Evolutionary conservation across 192 early-diverging fungal species (phyloP).

Genomic region (Helicostylum pulchrum): DNA sequence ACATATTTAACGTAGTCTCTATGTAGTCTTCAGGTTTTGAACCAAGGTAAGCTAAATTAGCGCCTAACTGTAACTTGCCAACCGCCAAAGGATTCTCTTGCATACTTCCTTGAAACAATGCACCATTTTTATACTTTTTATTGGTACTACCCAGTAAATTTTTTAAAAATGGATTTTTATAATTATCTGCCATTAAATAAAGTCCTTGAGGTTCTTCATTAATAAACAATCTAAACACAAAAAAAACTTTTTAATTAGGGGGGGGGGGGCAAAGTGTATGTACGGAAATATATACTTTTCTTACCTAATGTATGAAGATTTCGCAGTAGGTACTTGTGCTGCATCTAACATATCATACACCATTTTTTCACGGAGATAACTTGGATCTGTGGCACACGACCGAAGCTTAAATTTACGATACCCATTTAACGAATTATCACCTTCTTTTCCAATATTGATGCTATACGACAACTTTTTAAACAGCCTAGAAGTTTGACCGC

Average conservation of each 20-base stretch:
- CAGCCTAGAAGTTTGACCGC: conserved; percentile 1
- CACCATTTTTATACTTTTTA: conserved; percentile 9
- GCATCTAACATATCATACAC: conserved; percentile 40
- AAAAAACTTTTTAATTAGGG: neutral
- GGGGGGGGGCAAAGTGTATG: too few species aligned
- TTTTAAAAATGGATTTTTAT: conserved; percentile 39
- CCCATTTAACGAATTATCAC: conserved; percentile 2
- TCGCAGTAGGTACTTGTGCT: conserved; percentile 32
- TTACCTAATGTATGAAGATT: conserved; percentile 25
- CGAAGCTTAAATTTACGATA: conserved; percentile 36
- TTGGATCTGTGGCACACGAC: conserved; percentile 33
- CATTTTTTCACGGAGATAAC: conserved; percentile 36
- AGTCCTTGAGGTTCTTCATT: conserved; percentile 36
- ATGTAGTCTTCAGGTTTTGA: neutral
- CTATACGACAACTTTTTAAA: conserved; percentile 19
- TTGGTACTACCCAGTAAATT: conserved; percentile 26
- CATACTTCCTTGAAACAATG: conserved; percentile 14
- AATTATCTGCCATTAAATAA: conserved; percentile 41
- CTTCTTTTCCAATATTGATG: neutral
- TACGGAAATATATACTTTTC: neutral
- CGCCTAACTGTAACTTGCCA: neutral
- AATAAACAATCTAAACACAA: conserved; percentile 25
- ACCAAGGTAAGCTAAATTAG: conserved; percentile 16
- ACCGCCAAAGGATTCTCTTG: conserved; percentile 7
- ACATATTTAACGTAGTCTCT: neutral